These are phyloP conservation scores for Besnoitia besnoiti DNA, from an alignment of 169 alveolate species.

Conservation along the genomic window DNA sequence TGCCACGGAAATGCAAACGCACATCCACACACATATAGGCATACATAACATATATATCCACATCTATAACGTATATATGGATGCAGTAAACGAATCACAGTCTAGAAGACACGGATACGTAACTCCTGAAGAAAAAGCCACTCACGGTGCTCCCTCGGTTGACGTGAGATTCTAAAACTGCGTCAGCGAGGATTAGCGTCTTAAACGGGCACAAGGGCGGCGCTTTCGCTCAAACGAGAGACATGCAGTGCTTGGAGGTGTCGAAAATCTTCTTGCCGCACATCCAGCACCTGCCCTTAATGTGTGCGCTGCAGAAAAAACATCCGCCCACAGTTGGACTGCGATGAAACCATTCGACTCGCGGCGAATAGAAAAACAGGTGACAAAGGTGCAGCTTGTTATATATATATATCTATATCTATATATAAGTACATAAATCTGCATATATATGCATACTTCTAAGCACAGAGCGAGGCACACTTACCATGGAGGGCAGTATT, in stretches of 20 bases:
- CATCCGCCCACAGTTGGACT: background rate
- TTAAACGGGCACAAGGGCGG: background rate
- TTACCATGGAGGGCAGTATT: constrained; percentile 69
- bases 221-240: constrained; percentile 57
- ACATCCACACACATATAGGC: too few species aligned
- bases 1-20: too few species aligned
- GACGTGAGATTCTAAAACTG: too few species aligned
- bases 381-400: background rate
- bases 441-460: too few species aligned
- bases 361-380: background rate
- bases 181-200: too few species aligned
- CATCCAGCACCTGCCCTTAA: constrained; percentile 69
- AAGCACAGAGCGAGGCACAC: background rate
- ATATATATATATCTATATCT: too few species aligned
- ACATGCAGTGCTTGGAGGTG: constrained; percentile 65
- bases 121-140: too few species aligned
- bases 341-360: background rate
- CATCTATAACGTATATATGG: too few species aligned
- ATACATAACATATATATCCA: too few species aligned
- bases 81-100: too few species aligned
- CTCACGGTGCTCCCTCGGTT: too few species aligned
- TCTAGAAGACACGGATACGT: too few species aligned
- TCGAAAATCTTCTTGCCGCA: constrained; percentile 71
- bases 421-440: background rate
- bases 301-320: constrained; percentile 68